Base-by-base conservation (phyloP, 164 flowering plant genomes). In the Litsea cubeba region DNA sequence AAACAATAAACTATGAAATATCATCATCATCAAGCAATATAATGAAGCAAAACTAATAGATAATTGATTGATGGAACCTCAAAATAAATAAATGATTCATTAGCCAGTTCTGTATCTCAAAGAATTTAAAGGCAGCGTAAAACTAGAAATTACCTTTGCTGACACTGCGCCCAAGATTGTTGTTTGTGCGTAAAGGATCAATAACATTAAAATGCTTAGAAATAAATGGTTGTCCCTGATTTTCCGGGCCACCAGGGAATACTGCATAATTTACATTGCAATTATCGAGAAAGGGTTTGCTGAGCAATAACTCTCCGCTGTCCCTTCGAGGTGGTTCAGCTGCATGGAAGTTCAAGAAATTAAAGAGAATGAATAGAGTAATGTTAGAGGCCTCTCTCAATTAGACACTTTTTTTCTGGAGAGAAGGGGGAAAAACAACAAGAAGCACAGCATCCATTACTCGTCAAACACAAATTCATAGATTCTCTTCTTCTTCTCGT, bases 101-200 rank as follows among this genome's bases (percentile, higher is more conserved):
- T 26, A 17, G 15, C 7, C 17, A 30, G 69, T 28, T 17, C 5
- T 32, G n/a, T 30, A 66, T 28, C 20, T 28, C 20, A 17, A 66
- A 12, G 69, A 66, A 66, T 28, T 66, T 66, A 66, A 66, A 22
- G 23, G 46, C 60, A 54, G 28, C 51, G 22, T 5, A 24, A 18
- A 63, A 30, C 71, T n/a, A 40, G 46, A 22, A 40, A 58, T 26
- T 86, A 96, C 99, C 98, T 96, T 92, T 92, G 82, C 94, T 94
- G 50, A 96, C 99, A 85, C 99, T 96, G 46, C 99, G 92, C 20
- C 99, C 99, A 79, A 93, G 97, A 75, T 96, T 96, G 85, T 96
- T 96, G 84, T 88, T 96, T 70, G 85, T 84, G 64, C 97, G 95
- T 76, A 96, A 83, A 64, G 99, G 99, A 83, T 96, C 99, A 76